Evolutionary conservation across 495 filamentous ascomycete genomes (phyloP).

Genomic region (Ramalina intermedia): DNA sequence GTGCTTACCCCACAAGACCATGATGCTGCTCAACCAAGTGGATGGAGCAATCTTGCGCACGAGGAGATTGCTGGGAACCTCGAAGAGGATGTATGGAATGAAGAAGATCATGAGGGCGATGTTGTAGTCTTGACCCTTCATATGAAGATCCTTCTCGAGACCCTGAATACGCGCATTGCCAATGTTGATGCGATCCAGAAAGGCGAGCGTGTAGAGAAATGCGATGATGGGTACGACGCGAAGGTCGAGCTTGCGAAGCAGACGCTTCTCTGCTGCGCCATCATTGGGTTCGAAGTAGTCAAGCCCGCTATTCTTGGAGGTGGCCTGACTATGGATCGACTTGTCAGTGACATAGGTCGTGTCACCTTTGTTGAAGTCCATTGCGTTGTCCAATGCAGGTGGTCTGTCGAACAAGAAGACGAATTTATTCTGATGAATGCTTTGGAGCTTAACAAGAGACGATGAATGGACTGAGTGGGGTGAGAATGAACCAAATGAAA

Average conservation of each 20-base stretch:
- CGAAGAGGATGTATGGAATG: conserved; percentile 49
- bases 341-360: background rate
- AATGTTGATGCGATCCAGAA: conserved; percentile 41
- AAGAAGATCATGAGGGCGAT: conserved; percentile 52
- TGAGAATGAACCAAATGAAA: too few relatives aligned
- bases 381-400: background rate
- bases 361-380: conserved; percentile 2
- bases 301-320: background rate
- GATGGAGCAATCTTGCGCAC: conserved; percentile 50
- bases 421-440: too few relatives aligned
- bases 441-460: too few relatives aligned
- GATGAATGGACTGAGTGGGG: too few relatives aligned
- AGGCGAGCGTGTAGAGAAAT: conserved; percentile 28
- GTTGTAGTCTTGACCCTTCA: conserved; percentile 42
- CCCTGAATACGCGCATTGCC: conserved; percentile 50
- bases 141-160: conserved; percentile 41
- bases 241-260: conserved; percentile 27
- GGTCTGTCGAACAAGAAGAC: too few relatives aligned
- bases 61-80: conserved; percentile 52
- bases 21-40: conserved; percentile 37
- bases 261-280: conserved; percentile 19
- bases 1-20: conserved; percentile 38
- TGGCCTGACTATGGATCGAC: conserved; percentile 1
- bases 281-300: conserved; percentile 7
- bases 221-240: conserved; percentile 27